Evolutionary conservation across 1,139 yeast species (phyloP).

Genomic region (Kurtzmaniella quercitrusa): DNA sequence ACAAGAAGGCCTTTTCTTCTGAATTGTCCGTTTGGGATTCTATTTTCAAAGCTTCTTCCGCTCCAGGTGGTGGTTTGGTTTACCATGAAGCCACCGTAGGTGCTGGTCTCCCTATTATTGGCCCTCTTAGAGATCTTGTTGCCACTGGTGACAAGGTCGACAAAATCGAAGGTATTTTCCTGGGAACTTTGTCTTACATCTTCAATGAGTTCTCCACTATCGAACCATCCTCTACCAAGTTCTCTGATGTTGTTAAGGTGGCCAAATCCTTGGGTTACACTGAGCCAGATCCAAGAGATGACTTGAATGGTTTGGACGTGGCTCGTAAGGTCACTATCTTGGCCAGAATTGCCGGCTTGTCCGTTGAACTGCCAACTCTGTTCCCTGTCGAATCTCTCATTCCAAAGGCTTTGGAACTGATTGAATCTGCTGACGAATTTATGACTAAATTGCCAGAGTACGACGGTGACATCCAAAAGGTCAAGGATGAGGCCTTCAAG

Average conservation of each 20-base stretch:
- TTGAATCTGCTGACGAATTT: constrained; percentile 71
- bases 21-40: constrained; percentile 71
- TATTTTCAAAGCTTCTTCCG: constrained; percentile 54
- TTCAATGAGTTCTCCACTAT: constrained; percentile 87
- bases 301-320: constrained; percentile 93
- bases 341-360: constrained; percentile 86
- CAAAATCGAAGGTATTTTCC: constrained; percentile 91
- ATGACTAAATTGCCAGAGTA: constrained; percentile 74
- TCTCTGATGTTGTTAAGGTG: constrained; percentile 82
- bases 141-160: constrained; percentile 89
- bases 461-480: constrained; percentile 72
- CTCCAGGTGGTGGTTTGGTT: constrained; percentile 67
- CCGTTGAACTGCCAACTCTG: constrained; percentile 87
- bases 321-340: constrained; percentile 96
- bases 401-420: constrained; percentile 79
- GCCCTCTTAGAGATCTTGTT: constrained; percentile 81
- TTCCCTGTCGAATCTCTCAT: constrained; percentile 93
- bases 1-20: constrained; percentile 95
- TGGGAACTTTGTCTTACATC: constrained; percentile 95
- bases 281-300: constrained; percentile 99
- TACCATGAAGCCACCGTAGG: constrained; percentile 99
- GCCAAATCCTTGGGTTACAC: constrained; percentile 94
- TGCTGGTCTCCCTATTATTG: constrained; percentile 93
- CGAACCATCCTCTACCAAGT: constrained; percentile 55
- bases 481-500: constrained; percentile 76